Evolutionary conservation across 352 stramenopile genomes (phyloP), one percentile per base, ranked within the genome.

Genomic region (Phytopythium mirpurense): DNA sequence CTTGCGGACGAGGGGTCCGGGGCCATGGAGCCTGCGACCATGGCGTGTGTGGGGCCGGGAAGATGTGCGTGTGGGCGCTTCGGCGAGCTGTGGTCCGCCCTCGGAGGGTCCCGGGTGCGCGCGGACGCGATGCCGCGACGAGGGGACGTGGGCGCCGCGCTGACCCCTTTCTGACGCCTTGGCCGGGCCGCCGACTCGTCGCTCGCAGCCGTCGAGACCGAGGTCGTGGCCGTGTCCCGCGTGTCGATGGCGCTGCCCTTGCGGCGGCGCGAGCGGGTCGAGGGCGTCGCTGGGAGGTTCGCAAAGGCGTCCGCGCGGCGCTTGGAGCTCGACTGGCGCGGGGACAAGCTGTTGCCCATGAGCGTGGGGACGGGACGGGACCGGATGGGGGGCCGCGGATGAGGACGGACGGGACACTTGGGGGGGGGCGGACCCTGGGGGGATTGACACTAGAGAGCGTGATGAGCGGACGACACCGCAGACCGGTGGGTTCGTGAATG

Each of bases 271-370:
- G 35, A 7, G 35, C 2, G 35, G 3, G 16, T 41, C 34, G 34
- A 38, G 12, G 34, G 14, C 12, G 34, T 2, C 11, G 34, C 14
- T 1, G 14, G 34, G 12, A 38, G n/a, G n/a, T 7, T 2, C 16
- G 37, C 41, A 21, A 5, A 47, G 14, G 41, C 15, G 41, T 19
- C 23, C 0, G 41, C 7, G 23, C 14, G 41, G 41, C 41, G 41
- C 41, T 47, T 47, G 41, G 6, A 32, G 41, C 41, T 32, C 23
- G 41, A 31, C 3, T 31, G 23, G 41, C 41, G 41, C 21, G 41
- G 23, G 14, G 41, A 47, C 23, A 47, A 47, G 41, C 41, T 11
- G 41, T 47, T 47, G 23, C 41, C 41, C 41, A 47, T 47, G 15
- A 14, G 23, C 41, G 41, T n/a, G n/a, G n/a, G n/a, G n/a, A n/a